Conservation (phyloP, 192 early-diverging fungal genomes). For the Oehlia diaphana region DNA sequence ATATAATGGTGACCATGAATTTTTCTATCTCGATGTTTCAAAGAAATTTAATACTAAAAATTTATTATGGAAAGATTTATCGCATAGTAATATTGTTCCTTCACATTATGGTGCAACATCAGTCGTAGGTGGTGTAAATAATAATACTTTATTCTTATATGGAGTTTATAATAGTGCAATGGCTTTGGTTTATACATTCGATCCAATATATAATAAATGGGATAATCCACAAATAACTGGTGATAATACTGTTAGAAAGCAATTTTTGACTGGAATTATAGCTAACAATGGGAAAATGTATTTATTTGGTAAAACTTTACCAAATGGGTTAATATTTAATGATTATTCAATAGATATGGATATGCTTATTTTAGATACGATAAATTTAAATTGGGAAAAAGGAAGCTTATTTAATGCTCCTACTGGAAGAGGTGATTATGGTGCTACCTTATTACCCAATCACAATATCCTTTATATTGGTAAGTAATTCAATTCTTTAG, state of each 20-base stretch:
- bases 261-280: too few relatives aligned
- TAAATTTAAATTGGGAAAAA: not conserved
- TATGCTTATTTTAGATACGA: not conserved
- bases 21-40: not conserved
- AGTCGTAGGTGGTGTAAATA: not conserved
- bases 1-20: not conserved
- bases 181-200: not conserved
- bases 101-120: not conserved
- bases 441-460: not conserved
- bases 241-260: too few relatives aligned
- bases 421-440: not conserved
- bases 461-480: not conserved
- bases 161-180: not conserved
- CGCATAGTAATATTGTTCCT: not conserved
- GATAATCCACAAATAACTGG: too few relatives aligned
- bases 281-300: not conserved
- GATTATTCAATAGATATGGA: not conserved
- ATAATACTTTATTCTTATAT: not conserved
- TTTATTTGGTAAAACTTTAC: not conserved
- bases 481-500: not conserved
- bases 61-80: not conserved
- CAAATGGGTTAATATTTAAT: not conserved
- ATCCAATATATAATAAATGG: not conserved
- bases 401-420: not conserved
- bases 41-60: not conserved